phyloP scores from a whole-genome alignment of 495 filamentous ascomycete genomes.

The Hapsidospora chrysogenum region DNA sequence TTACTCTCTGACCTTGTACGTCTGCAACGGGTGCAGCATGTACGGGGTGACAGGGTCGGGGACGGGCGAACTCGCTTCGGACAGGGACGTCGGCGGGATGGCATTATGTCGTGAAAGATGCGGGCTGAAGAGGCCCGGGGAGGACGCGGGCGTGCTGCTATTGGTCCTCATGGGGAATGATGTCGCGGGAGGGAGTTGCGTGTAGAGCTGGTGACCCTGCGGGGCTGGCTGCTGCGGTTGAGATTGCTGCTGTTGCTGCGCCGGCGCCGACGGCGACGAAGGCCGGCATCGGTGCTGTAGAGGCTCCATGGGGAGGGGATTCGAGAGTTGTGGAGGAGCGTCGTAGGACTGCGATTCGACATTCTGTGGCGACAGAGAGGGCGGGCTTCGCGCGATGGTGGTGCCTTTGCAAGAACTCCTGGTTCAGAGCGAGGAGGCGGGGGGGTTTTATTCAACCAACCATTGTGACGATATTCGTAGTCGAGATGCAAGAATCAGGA shows the following conservation, averaged over 20 bases:
- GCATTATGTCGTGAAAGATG: conserved; percentile 22
- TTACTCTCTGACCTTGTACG: conserved; percentile 43
- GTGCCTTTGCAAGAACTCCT: too few relatives aligned
- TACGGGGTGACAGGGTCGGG: conserved; percentile 31
- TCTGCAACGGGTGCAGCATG: conserved; percentile 48
- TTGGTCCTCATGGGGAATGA: conserved; percentile 25
- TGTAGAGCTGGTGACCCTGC: not conserved
- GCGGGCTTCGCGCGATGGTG: too few relatives aligned
- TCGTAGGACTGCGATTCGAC: not conserved
- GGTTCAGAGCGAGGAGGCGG: too few relatives aligned
- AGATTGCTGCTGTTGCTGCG: not conserved
- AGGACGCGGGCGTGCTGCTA: conserved; percentile 50
- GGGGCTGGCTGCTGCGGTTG: not conserved
- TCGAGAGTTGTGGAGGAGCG: not conserved
- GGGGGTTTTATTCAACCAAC: too few relatives aligned
- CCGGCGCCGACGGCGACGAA: not conserved
- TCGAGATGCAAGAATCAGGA: too few relatives aligned
- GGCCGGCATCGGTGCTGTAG: not conserved
- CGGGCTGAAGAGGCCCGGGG: conserved; percentile 49
- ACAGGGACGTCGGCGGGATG: conserved; percentile 18
- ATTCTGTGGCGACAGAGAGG: not conserved
- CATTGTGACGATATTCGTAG: too few relatives aligned
- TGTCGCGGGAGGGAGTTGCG: not conserved
- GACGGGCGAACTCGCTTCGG: conserved; percentile 29
- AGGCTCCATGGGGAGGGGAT: not conserved